Conservation (phyloP, 2,329 filamentous ascomycete genomes). For the Penicillium sp. region DNA sequence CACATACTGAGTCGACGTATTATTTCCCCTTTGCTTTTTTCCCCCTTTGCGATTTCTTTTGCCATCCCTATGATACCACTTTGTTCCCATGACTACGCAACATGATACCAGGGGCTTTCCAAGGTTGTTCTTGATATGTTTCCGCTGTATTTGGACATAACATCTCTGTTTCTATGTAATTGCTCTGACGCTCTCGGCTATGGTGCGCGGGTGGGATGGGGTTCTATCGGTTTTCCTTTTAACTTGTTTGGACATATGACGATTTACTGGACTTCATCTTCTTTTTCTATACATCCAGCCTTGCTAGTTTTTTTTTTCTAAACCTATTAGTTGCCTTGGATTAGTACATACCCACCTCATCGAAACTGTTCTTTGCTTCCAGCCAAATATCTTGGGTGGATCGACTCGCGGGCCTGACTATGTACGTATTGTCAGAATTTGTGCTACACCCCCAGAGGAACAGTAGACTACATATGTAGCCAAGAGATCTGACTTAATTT, state of each 20-base stretch:
- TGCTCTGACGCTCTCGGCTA: slow-evolving; percentile 19
- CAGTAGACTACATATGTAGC: neutral
- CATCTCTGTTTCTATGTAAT: slow-evolving; percentile 23
- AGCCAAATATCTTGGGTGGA: neutral
- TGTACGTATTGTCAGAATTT: neutral
- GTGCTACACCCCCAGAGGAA: neutral
- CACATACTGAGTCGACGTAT: neutral
- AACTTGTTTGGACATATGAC: slow-evolving; percentile 11
- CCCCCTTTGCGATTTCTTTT: slow-evolving; percentile 12
- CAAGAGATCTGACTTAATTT: neutral
- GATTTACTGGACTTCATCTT: slow-evolving; percentile 11
- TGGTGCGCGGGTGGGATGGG: slow-evolving; percentile 16
- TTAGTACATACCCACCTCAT: neutral
- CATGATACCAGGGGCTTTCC: slow-evolving; percentile 35
- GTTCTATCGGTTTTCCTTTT: neutral
- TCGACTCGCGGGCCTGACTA: neutral
- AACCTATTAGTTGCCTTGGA: neutral
- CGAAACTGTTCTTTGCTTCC: neutral
- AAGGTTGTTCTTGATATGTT: slow-evolving; percentile 20
- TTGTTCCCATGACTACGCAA: slow-evolving; percentile 38
- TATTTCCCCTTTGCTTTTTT: slow-evolving; percentile 6
- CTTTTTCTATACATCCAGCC: slow-evolving; percentile 13
- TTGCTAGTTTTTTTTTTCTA: slow-evolving; percentile 14
- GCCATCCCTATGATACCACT: slow-evolving; percentile 42
- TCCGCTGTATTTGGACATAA: slow-evolving; percentile 20